Percentiles rank a stretch among this genome's conserved stretches.
phyloP scores from a whole-genome alignment of 768 basidiomycete species.

The Tephrocybe rancida region DNA sequence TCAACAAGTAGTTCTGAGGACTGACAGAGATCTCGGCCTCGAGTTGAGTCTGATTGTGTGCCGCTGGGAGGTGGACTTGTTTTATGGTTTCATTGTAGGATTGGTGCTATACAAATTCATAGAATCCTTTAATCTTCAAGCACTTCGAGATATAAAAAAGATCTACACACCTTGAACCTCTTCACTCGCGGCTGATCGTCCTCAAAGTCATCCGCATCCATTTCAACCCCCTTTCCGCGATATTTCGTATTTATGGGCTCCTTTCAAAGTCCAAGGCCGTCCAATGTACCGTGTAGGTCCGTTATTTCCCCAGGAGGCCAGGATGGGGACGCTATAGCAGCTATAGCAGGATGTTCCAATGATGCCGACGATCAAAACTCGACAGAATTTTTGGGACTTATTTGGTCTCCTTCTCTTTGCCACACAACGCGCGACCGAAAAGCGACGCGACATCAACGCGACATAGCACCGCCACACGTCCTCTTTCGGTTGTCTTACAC shows the following conservation, averaged over 20 bases:
- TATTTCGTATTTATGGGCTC: neutral
- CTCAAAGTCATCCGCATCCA: conserved; percentile 20
- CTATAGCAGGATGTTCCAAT: neutral
- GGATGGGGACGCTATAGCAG: no score
- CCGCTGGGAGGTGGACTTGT: conserved; percentile 72
- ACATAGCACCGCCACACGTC: neutral
- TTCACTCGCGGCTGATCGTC: conserved; percentile 38
- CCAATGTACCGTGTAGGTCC: no score
- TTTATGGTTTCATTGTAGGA: conserved; percentile 70
- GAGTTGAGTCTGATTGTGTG: conserved; percentile 54
- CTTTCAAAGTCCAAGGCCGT: neutral
- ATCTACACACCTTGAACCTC: conserved; percentile 48
- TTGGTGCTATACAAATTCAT: conserved; percentile 53
- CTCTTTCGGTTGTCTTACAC: neutral
- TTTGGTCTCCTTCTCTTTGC: neutral
- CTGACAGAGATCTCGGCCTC: conserved; percentile 62
- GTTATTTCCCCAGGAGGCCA: neutral
- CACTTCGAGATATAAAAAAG: neutral
- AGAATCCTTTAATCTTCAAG: neutral
- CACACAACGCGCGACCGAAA: conserved; percentile 1
- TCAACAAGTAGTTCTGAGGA: conserved; percentile 18
- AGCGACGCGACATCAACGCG: neutral
- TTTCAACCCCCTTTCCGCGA: neutral
- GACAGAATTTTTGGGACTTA: conserved; percentile 4
- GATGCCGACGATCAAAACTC: neutral